Percentiles rank a stretch among this genome's conserved stretches.
Evolutionary conservation across 257 asterid genomes (phyloP).

Genomic region (Marsdenia floribunda): DNA sequence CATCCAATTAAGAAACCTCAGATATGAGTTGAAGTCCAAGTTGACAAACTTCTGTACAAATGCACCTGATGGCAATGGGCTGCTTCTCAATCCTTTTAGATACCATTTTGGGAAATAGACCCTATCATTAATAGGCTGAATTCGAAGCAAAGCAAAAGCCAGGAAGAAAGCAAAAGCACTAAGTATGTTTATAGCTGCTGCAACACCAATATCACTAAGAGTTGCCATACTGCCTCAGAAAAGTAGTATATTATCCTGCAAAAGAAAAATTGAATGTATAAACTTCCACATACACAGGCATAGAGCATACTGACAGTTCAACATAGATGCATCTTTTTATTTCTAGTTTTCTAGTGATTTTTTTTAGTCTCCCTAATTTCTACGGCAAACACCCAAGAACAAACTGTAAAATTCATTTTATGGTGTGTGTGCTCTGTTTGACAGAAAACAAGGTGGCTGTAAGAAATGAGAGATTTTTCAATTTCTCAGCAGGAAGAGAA

Average conservation of each 20-base stretch:
- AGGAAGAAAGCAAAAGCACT: conserved; percentile 63
- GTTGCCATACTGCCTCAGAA: conserved; percentile 66
- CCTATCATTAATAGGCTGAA: conserved; percentile 90
- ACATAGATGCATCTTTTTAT: background rate
- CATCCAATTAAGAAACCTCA: conserved; percentile 84
- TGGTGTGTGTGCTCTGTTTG: no score
- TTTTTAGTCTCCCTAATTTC: background rate
- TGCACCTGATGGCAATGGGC: conserved; percentile 66
- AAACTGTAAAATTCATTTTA: no score
- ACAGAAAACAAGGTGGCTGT: background rate
- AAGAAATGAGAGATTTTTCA: background rate
- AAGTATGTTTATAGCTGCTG: conserved; percentile 78
- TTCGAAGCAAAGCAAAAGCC: conserved; percentile 79
- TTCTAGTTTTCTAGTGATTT: background rate
- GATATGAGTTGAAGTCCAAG: conserved; percentile 82
- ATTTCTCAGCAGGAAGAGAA: background rate
- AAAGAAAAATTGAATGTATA: background rate
- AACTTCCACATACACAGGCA: background rate
- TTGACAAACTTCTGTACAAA: conserved; percentile 57
- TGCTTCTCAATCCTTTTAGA: conserved; percentile 82
- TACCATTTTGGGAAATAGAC: conserved; percentile 99
- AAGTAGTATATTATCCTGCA: conserved; percentile 16
- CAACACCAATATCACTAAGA: conserved; percentile 72
- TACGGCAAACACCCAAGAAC: background rate
- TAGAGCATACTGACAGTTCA: background rate